Base-by-base conservation (phyloP, 495 filamentous ascomycete genomes). In the Daldinia loculata region DNA sequence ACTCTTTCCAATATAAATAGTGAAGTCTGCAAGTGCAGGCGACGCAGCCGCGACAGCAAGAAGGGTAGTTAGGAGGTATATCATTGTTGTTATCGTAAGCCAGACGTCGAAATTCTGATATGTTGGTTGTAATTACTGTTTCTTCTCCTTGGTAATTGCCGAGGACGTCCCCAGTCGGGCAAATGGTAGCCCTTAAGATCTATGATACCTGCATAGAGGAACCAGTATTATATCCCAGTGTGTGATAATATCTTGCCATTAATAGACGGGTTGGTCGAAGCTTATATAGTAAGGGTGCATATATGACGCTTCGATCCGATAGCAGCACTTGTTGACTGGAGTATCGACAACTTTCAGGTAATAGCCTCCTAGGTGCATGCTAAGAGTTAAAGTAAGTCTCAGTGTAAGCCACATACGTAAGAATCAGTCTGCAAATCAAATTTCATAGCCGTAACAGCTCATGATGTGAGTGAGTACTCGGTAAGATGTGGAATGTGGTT, bases 361-460 rank as follows among this genome's bases (percentile, higher is more conserved):
- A 7, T 17, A 9, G 17, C 34, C 26, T 17, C 41, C 14, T 9
- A 36, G 4, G 5, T 15, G 11, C 29, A 53, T 8, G 19, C 4
- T 36, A 19, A 34, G 36, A 61, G 36, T 56, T 43, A 63, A 30
- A 14, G 17, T 17, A 27, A 14, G 34, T 38, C 34, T 56, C 9
- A 12, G 19, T 29, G 34, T 17, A 22, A 70, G 51, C 67, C 67
- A 70, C 67, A 61, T 70, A 66, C 67, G 67, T 53, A 70, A 43
- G 15, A 56, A 8, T 22, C 26, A 12, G 17, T 30, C 43, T 17
- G n/a, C 2, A 6, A 56, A 19, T 34, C 29, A 22, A 30, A 9
- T 14, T n/a, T 24, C 48, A 17, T 41, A 45, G 26, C 34, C 19
- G 32, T 60, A 36, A 70, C 60, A 38, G 4, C 14, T 38, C 27